Evolutionary conservation across 371 early-diverging fungal genomes (phyloP), one percentile per base, ranked within the genome.

Genomic region (Zopfochytrium polystomum): DNA sequence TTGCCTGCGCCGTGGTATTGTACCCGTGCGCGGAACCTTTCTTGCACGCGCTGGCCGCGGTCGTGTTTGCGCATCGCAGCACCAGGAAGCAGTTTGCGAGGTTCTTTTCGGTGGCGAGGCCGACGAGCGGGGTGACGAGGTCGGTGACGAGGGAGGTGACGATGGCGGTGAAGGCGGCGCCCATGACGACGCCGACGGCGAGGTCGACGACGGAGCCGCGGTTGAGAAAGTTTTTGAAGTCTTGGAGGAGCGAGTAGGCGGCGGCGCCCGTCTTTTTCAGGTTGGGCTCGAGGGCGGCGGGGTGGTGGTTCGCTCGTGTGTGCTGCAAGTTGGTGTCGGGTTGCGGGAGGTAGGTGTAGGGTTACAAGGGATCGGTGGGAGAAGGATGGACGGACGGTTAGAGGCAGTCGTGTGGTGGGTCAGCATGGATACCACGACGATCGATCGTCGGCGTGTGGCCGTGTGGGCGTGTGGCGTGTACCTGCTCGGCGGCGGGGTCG

Each of bases 121-220:
- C 60, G 43, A 72, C 58, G 52, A 65, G 13, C 20, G 72, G 68
- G 7, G 60, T 59, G 35, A 74, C 42, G 42, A 74, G 13, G 48
- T 70, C 74, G 13, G 54, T 33, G 25, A 76, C 76, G 23, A 76
- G 45, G 2, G 68, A 67, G n/a, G 52, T 71, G 22, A 76, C 79
- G 32, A 80, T 60, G 13, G 70, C 66, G 1, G 75, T 77, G 65
- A 82, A 83, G 11, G 83, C 83, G 44, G 73, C 72, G 68, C 84
- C 52, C 52, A 64, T 57, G 22, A 64, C 54, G 27, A 64, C 27
- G 33, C 66, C 66, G 29, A 65, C 52, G 20, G 66, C 66, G 6
- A 65, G 34, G 22, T 65, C 66, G 20, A 66, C 23, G 7, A 57
- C 45, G 25, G 38, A 35, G 2, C 67, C 67, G 18, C 46, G 51